Evolutionary conservation across 2,329 filamentous ascomycete genomes (phyloP).

Genomic region (Colletotrichum acutatum): DNA sequence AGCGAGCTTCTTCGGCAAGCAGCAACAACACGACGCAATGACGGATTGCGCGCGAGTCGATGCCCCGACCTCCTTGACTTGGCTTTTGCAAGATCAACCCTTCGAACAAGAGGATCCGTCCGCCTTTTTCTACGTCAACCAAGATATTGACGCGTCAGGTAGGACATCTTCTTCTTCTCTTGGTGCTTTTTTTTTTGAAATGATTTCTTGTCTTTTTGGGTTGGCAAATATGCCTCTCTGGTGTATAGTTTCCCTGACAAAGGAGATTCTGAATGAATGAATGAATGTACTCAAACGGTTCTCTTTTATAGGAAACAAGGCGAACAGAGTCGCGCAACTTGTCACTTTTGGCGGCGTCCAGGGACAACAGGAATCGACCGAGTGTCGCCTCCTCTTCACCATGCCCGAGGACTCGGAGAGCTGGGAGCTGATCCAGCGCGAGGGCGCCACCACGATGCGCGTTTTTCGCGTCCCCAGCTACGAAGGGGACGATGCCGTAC

Average conservation of each 20-base stretch:
- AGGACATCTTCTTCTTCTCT: neutral
- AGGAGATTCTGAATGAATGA: neutral
- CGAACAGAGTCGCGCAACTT: constrained; percentile 33
- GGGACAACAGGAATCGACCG: neutral
- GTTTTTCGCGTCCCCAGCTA: constrained; percentile 20
- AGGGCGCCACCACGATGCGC: constrained; percentile 23
- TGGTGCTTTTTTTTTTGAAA: too few species aligned
- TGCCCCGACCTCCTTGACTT: constrained; percentile 28
- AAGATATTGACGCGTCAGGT: constrained; percentile 34
- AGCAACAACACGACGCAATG: neutral
- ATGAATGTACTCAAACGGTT: constrained; percentile 5
- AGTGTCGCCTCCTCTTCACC: constrained; percentile 26
- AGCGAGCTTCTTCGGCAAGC: neutral
- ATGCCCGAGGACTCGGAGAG: constrained; percentile 35
- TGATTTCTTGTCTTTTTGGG: neutral
- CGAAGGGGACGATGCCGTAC: constrained; percentile 2
- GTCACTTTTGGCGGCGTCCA: constrained; percentile 25
- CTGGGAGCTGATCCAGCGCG: constrained; percentile 35
- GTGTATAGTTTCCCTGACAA: neutral
- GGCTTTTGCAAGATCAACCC: constrained; percentile 32
- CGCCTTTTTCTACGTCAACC: constrained; percentile 36
- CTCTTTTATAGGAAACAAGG: constrained; percentile 25
- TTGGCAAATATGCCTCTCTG: neutral
- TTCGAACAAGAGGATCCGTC: constrained; percentile 34
- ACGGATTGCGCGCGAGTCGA: constrained; percentile 24